These are phyloP conservation scores for Graphiopsis chlorocephala DNA, from an alignment of 2,329 filamentous ascomycete genomes.

Conservation along the genomic window DNA sequence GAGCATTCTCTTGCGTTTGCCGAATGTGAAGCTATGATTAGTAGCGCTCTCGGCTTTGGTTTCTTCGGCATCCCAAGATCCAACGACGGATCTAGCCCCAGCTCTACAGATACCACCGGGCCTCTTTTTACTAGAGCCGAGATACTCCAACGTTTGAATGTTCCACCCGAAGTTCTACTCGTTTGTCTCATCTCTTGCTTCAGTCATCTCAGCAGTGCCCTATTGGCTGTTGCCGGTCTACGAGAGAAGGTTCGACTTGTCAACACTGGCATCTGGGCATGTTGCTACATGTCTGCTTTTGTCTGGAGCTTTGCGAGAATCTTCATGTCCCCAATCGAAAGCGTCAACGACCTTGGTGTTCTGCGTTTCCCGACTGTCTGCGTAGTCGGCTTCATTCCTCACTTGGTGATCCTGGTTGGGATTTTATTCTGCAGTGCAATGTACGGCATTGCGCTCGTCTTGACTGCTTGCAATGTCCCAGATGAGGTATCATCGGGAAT, in stretches of 20 bases:
- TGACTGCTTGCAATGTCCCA: constrained; percentile 70
- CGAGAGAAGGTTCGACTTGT: constrained; percentile 77
- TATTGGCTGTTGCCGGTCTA: constrained; percentile 75
- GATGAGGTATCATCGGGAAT: constrained; percentile 45
- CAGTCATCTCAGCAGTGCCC: constrained; percentile 82
- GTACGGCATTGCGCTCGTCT: constrained; percentile 70
- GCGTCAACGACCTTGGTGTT: constrained; percentile 64
- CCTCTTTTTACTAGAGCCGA: constrained; percentile 31
- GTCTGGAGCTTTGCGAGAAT: constrained; percentile 65
- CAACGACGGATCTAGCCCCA: constrained; percentile 36
- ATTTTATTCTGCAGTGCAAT: constrained; percentile 74
- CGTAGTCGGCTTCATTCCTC: constrained; percentile 90
- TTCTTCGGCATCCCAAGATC: constrained; percentile 58
- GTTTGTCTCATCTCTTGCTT: constrained; percentile 85
- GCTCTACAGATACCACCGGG: constrained; percentile 17
- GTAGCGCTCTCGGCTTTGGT: constrained; percentile 72
- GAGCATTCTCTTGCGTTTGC: constrained; percentile 95
- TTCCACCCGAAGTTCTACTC: constrained; percentile 81
- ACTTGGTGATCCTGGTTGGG: constrained; percentile 79
- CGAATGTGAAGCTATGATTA: constrained; percentile 86
- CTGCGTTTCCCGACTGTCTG: constrained; percentile 90
- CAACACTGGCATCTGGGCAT: constrained; percentile 84
- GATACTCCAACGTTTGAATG: constrained; percentile 78
- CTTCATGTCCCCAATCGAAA: constrained; percentile 47
- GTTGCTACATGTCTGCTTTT: constrained; percentile 86